Evolutionary conservation across 2,329 filamentous ascomycete genomes (phyloP).

Genomic region (Claviceps arundinis): DNA sequence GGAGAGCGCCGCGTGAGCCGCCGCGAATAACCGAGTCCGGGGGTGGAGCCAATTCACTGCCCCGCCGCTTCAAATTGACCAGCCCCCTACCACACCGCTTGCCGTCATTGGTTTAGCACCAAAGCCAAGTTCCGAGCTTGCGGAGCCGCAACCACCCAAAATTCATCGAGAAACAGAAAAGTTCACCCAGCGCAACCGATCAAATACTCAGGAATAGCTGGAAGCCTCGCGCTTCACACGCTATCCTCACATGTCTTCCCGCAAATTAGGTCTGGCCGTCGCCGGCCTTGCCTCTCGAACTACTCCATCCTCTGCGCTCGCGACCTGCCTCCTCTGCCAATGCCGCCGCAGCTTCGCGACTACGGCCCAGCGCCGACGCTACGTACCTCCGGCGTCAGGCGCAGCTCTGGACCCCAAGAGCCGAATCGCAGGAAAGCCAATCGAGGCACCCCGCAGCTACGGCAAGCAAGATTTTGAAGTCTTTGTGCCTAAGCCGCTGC

Average conservation of each 20-base stretch:
- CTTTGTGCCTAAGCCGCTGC: conserved; percentile 46
- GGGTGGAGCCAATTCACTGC: not conserved
- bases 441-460: conserved; percentile 45
- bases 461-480: conserved; percentile 37
- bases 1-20: conserved; percentile 6
- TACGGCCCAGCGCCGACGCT: conserved; percentile 22
- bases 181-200: not conserved
- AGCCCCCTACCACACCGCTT: not conserved
- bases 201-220: no score
- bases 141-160: not conserved
- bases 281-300: conserved; percentile 10
- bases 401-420: conserved; percentile 24
- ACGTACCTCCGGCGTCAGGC: conserved; percentile 22
- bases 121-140: not conserved
- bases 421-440: conserved; percentile 31
- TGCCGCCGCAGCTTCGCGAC: conserved; percentile 34
- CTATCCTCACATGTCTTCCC: conserved; percentile 16
- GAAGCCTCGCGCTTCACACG: not conserved
- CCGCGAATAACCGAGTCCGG: conserved; percentile 24
- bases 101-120: not conserved
- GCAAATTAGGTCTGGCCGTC: conserved; percentile 18
- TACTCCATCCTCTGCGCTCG: conserved; percentile 14
- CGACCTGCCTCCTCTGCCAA: conserved; percentile 37
- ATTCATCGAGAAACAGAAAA: not conserved
- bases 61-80: no score